Conservation (phyloP, 352 stramenopile genomes). For the Globisporangium spinosum region DNA sequence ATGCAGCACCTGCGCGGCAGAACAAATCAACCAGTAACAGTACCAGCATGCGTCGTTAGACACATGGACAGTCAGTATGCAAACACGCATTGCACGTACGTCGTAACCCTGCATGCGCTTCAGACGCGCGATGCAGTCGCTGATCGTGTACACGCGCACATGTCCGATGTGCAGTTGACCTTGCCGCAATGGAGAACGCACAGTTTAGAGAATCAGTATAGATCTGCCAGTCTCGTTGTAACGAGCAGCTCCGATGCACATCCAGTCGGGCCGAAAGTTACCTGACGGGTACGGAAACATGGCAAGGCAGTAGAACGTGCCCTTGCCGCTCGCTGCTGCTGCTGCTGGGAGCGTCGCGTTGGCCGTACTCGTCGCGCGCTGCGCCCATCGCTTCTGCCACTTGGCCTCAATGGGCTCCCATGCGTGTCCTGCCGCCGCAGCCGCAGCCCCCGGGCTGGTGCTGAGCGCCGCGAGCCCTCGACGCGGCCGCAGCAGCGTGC, state of each 20-base stretch:
- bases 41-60: not conserved
- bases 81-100: constrained; percentile 27
- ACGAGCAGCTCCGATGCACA: not conserved
- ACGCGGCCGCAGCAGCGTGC: constrained; percentile 14
- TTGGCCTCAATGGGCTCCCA: constrained; percentile 65
- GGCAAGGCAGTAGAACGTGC: constrained; percentile 86
- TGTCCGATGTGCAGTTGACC: constrained; percentile 98
- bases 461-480: constrained; percentile 22
- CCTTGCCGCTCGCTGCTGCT: constrained; percentile 29
- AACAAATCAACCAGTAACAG: not conserved
- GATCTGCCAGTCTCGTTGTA: not conserved
- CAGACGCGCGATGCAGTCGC: constrained; percentile 96
- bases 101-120: constrained; percentile 97
- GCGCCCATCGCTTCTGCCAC: constrained; percentile 67
- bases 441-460: constrained; percentile 1
- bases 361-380: constrained; percentile 18
- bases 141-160: constrained; percentile 99
- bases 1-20: constrained; percentile 86
- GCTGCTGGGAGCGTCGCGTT: constrained; percentile 4
- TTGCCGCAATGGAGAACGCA: constrained; percentile 19
- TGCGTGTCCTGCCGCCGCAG: constrained; percentile 17
- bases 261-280: constrained; percentile 2
- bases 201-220: not conserved
- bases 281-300: constrained; percentile 99
- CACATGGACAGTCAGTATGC: not conserved